Percentiles rank a stretch among this genome's conserved stretches.
Conservation (phyloP, 2,329 filamentous ascomycete genomes). For the Fusarium redolens region DNA sequence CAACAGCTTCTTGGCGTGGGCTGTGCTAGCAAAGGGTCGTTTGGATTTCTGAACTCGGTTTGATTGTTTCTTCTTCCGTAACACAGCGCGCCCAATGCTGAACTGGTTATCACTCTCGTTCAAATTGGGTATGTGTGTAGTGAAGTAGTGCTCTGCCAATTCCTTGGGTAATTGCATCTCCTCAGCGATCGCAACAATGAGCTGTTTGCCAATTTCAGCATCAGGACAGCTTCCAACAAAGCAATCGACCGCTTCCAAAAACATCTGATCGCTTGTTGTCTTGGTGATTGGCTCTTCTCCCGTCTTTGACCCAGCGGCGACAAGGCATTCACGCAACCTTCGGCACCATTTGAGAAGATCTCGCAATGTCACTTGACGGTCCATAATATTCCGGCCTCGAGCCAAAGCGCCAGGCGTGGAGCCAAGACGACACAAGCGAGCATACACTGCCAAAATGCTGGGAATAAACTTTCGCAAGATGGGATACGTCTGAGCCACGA, state of each 20-base stretch:
- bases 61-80: conserved; percentile 68
- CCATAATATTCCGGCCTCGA: conserved; percentile 56
- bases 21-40: conserved; percentile 87
- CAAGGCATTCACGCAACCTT: conserved; percentile 75
- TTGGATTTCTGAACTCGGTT: conserved; percentile 63
- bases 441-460: conserved; percentile 70
- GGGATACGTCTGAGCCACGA: conserved; percentile 78
- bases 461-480: conserved; percentile 71
- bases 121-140: conserved; percentile 76
- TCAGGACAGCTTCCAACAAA: conserved; percentile 86
- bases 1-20: conserved; percentile 83
- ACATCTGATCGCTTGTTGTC: conserved; percentile 81
- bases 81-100: conserved; percentile 72
- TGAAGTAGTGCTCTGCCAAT: conserved; percentile 80
- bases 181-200: conserved; percentile 81
- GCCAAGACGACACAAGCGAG: conserved; percentile 63
- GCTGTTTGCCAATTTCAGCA: conserved; percentile 65
- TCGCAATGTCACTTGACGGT: conserved; percentile 72
- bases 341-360: conserved; percentile 94
- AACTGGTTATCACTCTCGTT: conserved; percentile 69
- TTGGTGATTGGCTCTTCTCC: conserved; percentile 79
- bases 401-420: conserved; percentile 54
- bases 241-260: conserved; percentile 92
- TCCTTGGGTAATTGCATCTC: conserved; percentile 89
- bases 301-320: conserved; percentile 69